Evolutionary conservation across 2,329 filamentous ascomycete species (phyloP).

Genomic region (Trichophyton benhamiae): DNA sequence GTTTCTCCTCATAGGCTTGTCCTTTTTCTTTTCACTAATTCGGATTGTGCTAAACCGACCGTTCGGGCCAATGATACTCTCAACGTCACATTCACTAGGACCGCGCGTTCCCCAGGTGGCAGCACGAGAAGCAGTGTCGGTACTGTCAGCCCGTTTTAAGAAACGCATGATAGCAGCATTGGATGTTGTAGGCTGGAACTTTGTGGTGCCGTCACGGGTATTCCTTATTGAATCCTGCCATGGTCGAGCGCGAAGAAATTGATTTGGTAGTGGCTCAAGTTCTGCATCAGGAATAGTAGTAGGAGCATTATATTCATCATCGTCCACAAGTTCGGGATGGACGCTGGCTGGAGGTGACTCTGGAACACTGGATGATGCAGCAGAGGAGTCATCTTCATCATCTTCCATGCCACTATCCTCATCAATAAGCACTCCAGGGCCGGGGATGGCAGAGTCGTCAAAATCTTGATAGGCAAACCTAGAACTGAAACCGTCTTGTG

Average conservation of each 20-base stretch:
- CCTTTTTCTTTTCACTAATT: constrained; percentile 21
- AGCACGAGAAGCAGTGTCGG: constrained; percentile 42
- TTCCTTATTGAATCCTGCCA: constrained; percentile 38
- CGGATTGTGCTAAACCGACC: constrained; percentile 9
- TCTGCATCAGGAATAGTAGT: constrained; percentile 18
- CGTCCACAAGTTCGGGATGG: constrained; percentile 18
- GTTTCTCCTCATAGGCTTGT: constrained; percentile 30
- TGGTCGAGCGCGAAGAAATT: constrained; percentile 31
- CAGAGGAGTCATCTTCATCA: constrained; percentile 22
- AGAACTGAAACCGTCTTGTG: neutral
- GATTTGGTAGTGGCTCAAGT: constrained; percentile 24
- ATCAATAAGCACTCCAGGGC: constrained; percentile 39
- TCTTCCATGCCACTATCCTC: constrained; percentile 29
- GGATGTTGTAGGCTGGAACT: constrained; percentile 40
- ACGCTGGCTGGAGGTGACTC: constrained; percentile 19
- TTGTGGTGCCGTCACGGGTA: constrained; percentile 19
- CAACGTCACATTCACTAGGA: constrained; percentile 41
- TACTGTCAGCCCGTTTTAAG: constrained; percentile 37
- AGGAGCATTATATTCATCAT: constrained; percentile 16
- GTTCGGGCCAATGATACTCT: constrained; percentile 33
- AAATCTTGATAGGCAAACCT: constrained; percentile 13
- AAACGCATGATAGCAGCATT: constrained; percentile 45
- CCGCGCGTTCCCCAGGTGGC: constrained; percentile 44
- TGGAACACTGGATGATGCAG: constrained; percentile 19
- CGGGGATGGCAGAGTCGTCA: constrained; percentile 36